These are phyloP conservation scores for Venturia oleaginea DNA, from an alignment of 2,329 filamentous ascomycete species.

Conservation along the genomic window DNA sequence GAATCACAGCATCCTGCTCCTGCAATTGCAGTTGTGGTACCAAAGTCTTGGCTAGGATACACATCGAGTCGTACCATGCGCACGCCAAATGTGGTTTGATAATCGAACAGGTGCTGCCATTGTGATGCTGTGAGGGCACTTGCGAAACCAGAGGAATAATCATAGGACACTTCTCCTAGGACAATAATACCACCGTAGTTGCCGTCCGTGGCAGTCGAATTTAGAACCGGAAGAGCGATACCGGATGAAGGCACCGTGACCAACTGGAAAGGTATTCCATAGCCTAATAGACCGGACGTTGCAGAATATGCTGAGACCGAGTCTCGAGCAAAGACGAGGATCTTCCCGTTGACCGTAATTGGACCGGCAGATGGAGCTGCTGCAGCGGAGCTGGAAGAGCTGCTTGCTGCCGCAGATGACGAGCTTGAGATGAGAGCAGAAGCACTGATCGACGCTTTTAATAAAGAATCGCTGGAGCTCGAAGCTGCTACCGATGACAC, in stretches of 20 bases:
- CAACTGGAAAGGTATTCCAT: slow-evolving; percentile 46
- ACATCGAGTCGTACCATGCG: slow-evolving; percentile 48
- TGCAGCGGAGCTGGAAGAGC: slow-evolving; percentile 1
- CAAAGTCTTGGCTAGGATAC: slow-evolving; percentile 39
- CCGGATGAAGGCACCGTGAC: slow-evolving; percentile 42
- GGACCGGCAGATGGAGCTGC: neutral
- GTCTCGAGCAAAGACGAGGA: slow-evolving; percentile 44
- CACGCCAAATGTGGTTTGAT: slow-evolving; percentile 46
- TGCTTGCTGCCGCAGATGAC: neutral
- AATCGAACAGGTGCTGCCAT: slow-evolving; percentile 43
- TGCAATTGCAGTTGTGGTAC: slow-evolving; percentile 23
- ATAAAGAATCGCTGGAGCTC: too few species aligned
- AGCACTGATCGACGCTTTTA: neutral
- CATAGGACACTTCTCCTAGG: slow-evolving; percentile 40
- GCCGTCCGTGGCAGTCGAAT: slow-evolving; percentile 30
- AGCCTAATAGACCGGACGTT: slow-evolving; percentile 44
- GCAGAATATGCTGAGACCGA: slow-evolving; percentile 35
- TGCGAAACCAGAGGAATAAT: slow-evolving; percentile 28
- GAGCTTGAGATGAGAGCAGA: neutral
- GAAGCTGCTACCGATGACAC: too few species aligned
- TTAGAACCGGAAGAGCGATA: slow-evolving; percentile 39
- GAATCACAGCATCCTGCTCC: slow-evolving; percentile 38
- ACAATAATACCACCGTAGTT: slow-evolving; percentile 48
- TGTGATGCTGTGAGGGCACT: slow-evolving; percentile 44
- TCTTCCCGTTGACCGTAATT: slow-evolving; percentile 24